A percentile compares a stretch with the other conserved stretches of the same genome.
These are phyloP conservation scores for Plantago ovata DNA, from an alignment of 257 asterid genomes.

Conservation along the genomic window DNA sequence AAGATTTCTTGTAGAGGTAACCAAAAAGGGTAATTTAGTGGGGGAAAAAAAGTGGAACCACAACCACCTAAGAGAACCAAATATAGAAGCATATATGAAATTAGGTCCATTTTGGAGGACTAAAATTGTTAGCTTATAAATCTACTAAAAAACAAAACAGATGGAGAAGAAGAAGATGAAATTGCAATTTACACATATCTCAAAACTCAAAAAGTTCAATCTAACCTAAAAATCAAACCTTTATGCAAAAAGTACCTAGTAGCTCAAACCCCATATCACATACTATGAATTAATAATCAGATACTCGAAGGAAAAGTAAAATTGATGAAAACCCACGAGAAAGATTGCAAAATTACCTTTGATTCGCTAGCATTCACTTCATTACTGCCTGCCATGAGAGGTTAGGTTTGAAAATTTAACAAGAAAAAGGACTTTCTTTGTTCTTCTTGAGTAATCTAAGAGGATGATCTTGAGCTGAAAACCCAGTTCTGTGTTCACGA, in stretches of 20 bases:
- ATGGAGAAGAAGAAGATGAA: neutral
- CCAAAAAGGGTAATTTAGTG: conserved; percentile 13
- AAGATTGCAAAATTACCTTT: conserved; percentile 28
- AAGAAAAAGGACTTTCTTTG: neutral
- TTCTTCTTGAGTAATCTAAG: neutral
- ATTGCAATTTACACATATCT: conserved; percentile 11
- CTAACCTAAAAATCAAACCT: conserved; percentile 25
- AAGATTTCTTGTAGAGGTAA: neutral
- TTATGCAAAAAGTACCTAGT: conserved; percentile 20
- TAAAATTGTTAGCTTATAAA: neutral
- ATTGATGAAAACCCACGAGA: neutral
- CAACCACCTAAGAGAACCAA: conserved; percentile 29
- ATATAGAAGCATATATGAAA: conserved; percentile 23
- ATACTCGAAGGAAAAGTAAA: neutral
- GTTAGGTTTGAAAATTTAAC: neutral
- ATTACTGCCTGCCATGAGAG: conserved; percentile 46
- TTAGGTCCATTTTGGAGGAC: neutral
- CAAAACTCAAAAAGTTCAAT: conserved; percentile 13
- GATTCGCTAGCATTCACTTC: conserved; percentile 52
- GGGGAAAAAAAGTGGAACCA: conserved; percentile 3
- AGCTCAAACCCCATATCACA: conserved; percentile 5
- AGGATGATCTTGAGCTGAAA: conserved; percentile 4
- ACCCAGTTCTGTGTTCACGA: no score
- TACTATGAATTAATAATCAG: neutral
- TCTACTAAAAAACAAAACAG: neutral